Base-by-base conservation (phyloP, 495 filamentous ascomycete species). In the Glonium stellatum region DNA sequence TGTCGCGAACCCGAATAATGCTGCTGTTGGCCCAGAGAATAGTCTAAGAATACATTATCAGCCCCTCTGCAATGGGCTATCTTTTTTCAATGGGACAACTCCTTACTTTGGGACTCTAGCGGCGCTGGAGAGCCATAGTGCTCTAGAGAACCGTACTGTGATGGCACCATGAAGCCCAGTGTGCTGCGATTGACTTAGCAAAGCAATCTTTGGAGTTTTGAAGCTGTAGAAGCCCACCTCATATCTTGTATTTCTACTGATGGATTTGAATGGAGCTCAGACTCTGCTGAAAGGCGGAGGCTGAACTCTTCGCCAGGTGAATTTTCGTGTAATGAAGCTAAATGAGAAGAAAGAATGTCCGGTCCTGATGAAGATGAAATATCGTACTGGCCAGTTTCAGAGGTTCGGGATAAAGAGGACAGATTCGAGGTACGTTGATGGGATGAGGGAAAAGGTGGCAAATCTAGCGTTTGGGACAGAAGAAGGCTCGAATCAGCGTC, bases 171-270 rank as follows among this genome's bases (percentile, higher is more conserved):
- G 46, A 65, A 64, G 22, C 52, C 61, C 62, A 68, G 57, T 41
- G 58, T 59, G 62, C 65, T 68, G 42, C 4, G 5, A 36, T 15
- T 23, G 18, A 15, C 18, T 64, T 23, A 67, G 57, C 35, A 18
- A 44, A 50, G 4, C 18, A 18, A 21, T 48, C n/a, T n/a, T n/a
- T 9, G 34, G 27, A 6, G 6, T 12, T 4, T 42, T 5, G 36
- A 27, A 22, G 1, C 11, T 4, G 6, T 3, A 6, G 21, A 34
- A 25, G 57, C 21, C 25, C 60, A 65, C 65, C 65, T 68, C 65
- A 68, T 68, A 59, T 68, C 62, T 61, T 65, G 65, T 42, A 65
- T 41, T 35, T 65, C 65, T 15, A 65, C 50, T 18, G 57, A 59
- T 1, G 54, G 58, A 49, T 64, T 56, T 13, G 63, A 59, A 34